These are phyloP conservation scores for Rhodotorula kratochvilovae DNA, from an alignment of 768 basidiomycete species.

Conservation along the genomic window DNA sequence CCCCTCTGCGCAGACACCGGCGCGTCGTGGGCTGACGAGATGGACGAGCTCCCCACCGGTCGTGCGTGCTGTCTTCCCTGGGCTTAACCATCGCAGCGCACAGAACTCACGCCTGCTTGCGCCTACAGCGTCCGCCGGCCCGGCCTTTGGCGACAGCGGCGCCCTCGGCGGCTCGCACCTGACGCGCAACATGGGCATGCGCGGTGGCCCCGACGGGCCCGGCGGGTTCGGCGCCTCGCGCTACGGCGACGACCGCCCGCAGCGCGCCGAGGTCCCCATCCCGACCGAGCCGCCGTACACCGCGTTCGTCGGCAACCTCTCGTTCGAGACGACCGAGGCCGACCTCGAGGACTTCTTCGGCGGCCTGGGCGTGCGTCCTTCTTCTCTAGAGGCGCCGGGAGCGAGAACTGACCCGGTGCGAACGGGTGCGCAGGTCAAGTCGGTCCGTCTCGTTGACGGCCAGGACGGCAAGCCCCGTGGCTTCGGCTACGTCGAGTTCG, in stretches of 20 bases:
- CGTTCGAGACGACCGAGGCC: constrained; percentile 80
- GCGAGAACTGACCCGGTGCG: too few species aligned
- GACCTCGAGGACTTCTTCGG: constrained; percentile 79
- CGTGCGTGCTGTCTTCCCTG: constrained; percentile 58
- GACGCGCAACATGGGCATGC: constrained; percentile 14
- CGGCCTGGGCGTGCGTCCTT: constrained; percentile 37
- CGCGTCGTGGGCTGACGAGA: constrained; percentile 98
- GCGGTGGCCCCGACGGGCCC: constrained; percentile 6
- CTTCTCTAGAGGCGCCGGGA: too few species aligned
- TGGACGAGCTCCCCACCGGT: constrained; percentile 85
- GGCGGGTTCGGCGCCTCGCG: background rate
- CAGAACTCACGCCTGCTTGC: background rate
- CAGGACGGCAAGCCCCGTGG: constrained; percentile 93
- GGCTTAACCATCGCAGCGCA: background rate
- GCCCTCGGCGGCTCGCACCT: constrained; percentile 39
- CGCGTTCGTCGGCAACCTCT: constrained; percentile 91
- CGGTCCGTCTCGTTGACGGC: constrained; percentile 87
- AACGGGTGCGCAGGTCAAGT: constrained; percentile 70
- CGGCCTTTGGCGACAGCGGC: background rate
- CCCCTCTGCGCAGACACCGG: constrained; percentile 54
- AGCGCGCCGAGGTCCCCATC: constrained; percentile 89
- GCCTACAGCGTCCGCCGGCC: constrained; percentile 12
- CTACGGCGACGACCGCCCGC: constrained; percentile 48
- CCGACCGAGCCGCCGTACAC: constrained; percentile 91
- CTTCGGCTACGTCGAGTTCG: constrained; percentile 95